Evolutionary conservation across 2,329 filamentous ascomycete genomes (phyloP), one percentile per base, ranked within the genome.

Genomic region (Ophiostoma sp.): DNA sequence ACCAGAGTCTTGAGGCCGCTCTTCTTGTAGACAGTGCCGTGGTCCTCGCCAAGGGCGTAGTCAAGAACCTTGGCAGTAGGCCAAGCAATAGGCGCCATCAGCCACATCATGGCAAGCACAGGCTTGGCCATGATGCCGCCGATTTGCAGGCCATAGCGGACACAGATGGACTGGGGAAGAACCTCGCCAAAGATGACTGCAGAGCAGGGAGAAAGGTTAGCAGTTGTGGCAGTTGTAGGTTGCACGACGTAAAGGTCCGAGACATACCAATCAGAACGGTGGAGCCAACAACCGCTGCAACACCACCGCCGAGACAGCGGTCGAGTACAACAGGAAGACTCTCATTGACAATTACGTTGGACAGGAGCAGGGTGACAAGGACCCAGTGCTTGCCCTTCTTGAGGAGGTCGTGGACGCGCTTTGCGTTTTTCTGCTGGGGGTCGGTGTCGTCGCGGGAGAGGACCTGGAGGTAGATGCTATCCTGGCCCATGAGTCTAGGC

Each of bases 281-380:
- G 82, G 93, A 96, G 76, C 94, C 93, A 68, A 98, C 85, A 31
- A 98, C 93, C 72, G 95, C 95, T 72, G 94, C 94, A 83, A 96
- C 94, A 73, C 95, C 95, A 74, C 95, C 95, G 39, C 95, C 95
- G 23, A 99, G 86, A 70, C 93, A 97, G 70, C 95, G 86, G 80
- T 99, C 95, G 68, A 99, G 86, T 13, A 99, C 92, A 73, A 99
- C 97, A 36, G 95, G 95, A 17, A 97, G 84, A 2, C 94, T 96
- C 81, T 98, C 95, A 79, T 99, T 98, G 74, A 96, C 96, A 76
- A 99, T 96, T 77, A 99, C 95, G 79, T 99, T 99, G 79, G 93
- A 93, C 70, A 99, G 83, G 8, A 99, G 86, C 35, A 99, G 82
- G 2, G 95, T 98, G 69, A 99, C 95, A 71, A 99, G 83, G 27